Evolutionary conservation across 768 basidiomycete genomes (phyloP).

Genomic region (Kwoniella europaea): DNA sequence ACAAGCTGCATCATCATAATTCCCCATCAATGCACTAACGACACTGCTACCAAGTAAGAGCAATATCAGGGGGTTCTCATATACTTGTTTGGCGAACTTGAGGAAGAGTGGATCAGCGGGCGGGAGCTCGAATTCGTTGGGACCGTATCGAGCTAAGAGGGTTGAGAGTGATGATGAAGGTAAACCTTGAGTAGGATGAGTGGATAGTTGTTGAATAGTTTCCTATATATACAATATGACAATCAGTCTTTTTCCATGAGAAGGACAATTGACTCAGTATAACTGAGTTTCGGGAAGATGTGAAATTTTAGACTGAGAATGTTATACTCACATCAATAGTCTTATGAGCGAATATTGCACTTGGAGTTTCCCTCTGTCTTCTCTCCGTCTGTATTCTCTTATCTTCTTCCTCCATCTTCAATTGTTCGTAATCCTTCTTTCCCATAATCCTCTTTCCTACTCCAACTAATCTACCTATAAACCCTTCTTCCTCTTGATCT

Average conservation of each 20-base stretch:
- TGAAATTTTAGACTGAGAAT: background rate
- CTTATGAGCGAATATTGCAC: constrained; percentile 52
- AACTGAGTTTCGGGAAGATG: background rate
- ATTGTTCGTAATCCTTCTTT: constrained; percentile 34
- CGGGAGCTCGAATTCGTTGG: constrained; percentile 91
- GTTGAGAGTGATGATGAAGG: constrained; percentile 67
- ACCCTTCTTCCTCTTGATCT: constrained; percentile 15
- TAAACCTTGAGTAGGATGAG: constrained; percentile 69
- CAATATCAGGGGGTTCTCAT: constrained; percentile 90
- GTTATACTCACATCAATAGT: constrained; percentile 44
- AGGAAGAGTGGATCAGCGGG: constrained; percentile 77
- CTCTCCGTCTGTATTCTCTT: constrained; percentile 25
- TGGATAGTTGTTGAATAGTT: constrained; percentile 72
- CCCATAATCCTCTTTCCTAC: constrained; percentile 34
- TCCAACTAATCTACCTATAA: constrained; percentile 23
- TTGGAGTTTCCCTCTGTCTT: constrained; percentile 51
- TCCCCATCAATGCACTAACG: constrained; percentile 92
- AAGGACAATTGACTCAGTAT: background rate
- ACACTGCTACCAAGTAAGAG: constrained; percentile 86
- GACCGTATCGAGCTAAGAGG: constrained; percentile 74
- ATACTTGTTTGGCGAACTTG: constrained; percentile 94
- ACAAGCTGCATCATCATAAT: constrained; percentile 89
- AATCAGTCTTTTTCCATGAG: background rate
- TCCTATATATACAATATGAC: constrained; percentile 62
- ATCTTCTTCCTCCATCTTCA: constrained; percentile 33